Evolutionary conservation across 1,139 yeast genomes (phyloP), one percentile per base, ranked within the genome.

Genomic region (Nadsonia starkeyi-henricii): DNA sequence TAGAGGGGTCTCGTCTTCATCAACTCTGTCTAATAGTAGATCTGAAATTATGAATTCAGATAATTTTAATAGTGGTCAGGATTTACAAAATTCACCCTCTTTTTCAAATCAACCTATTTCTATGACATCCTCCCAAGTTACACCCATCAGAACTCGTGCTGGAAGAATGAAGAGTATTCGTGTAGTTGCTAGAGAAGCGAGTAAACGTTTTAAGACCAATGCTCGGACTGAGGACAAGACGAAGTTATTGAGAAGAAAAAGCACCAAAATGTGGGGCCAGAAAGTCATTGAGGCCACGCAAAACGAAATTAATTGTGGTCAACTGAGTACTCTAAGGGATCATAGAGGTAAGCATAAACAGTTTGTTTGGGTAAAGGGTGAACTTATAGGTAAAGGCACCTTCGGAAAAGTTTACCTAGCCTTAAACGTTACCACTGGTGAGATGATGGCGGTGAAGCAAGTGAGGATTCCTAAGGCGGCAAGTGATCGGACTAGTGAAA

Each of bases 191-290:
- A 78, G 83, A 55, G 98, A 93, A 62, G 97, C 97, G 0, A 66
- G 85, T 67, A 72, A 71, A 51, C 63, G 67, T 46, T 61, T 62
- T 45, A 58, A 65, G 58, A 49, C 64, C 58, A 55, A 57, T 46
- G 57, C 48, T 53, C 39, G 12, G 12, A 15, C 39, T 33, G 17
- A 33, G 15, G 17, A 33, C 12, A n/a, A 15, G 4, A 50, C 47
- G 50, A 51, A 49, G 41, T 57, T 77, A 21, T 58, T 85, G 42
- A 72, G 85, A 53, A 70, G 96, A 51, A 75, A 79, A 48, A 86
- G 93, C 58, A 93, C 99, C 1, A 91, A 91, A 65, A 78, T 93
- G 82, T 93, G 99, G 99, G 98, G 98, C 13, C 89, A 86, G 54
- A 81, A 77, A 56, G 94, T 86, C 17, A 81, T 88, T 30, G 98